phyloP scores from a whole-genome alignment of 1,284 basidiomycete genomes.

The Cryptococcus sp. region DNA sequence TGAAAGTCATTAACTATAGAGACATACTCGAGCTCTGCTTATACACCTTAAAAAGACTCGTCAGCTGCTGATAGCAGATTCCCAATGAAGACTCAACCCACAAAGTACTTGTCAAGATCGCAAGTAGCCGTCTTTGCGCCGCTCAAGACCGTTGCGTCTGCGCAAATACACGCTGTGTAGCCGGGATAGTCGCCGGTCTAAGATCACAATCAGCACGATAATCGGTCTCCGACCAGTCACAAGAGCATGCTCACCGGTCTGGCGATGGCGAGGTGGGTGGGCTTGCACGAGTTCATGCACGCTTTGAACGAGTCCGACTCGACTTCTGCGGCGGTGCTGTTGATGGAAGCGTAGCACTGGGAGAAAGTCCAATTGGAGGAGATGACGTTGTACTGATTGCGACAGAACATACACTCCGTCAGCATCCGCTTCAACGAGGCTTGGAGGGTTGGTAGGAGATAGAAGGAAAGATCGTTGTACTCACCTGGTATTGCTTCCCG shows the following conservation, averaged over 20 bases:
- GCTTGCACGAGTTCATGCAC: conserved; percentile 11
- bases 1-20: too few species aligned
- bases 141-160: not conserved
- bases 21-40: conserved; percentile 9
- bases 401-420: not conserved
- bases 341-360: conserved; percentile 6
- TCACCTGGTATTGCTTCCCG: conserved; percentile 8
- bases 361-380: conserved; percentile 10
- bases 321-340: conserved; percentile 4
- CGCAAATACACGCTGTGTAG: conserved; percentile 11
- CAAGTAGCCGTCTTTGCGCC: conserved; percentile 3
- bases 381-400: conserved; percentile 12
- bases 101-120: conserved; percentile 11
- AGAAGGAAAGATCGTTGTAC: not conserved
- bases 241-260: conserved; percentile 6
- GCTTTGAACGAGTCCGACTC: conserved; percentile 15
- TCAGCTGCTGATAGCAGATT: not conserved
- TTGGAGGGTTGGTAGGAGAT: not conserved
- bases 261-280: conserved; percentile 12
- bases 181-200: conserved; percentile 13
- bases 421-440: not conserved
- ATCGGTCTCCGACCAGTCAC: not conserved
- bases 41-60: conserved; percentile 1
- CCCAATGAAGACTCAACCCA: not conserved
- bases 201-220: not conserved